Evolutionary conservation across 495 filamentous ascomycete species (phyloP), one percentile per base, ranked within the genome.

Genomic region (Polyplosphaeria fusca): DNA sequence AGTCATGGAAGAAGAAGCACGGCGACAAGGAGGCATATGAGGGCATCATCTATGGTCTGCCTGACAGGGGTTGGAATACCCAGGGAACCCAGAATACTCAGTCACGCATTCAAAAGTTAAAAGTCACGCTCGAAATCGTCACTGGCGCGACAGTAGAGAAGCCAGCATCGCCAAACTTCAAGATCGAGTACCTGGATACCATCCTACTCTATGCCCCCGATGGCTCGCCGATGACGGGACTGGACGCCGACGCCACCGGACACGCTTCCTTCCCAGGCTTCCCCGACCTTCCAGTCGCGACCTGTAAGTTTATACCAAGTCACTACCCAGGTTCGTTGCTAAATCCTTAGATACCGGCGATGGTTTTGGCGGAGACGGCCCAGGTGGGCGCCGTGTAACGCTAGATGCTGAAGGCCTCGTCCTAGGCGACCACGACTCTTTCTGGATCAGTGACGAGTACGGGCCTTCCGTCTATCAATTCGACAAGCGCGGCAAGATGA

Each of bases 381-480:
- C 75, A 0, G 87, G 87, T 9, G 86, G 82, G 4, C 77, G 76
- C 41, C 72, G 84, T 14, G 75, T 90, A 41, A 68, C 82, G 1
- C 47, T 90, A 1, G 88, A 93, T 68, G 62, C 79, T 5, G 88
- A 91, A 67, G 88, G 86, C 20, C 70, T 91, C 3, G 82, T 81
- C n/a, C 76, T 91, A 14, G 78, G 74, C 39, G 50, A 68, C 0
- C 81, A 89, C 51, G 82, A 79, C 51, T 73, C 74, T 1, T 91
- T 90, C 75, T 91, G 85, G 85, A 73, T 91, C 27, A 82, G 77
- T 30, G 88, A 91, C 66, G 87, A 93, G 67, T 91, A 91, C 66
- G 88, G 55, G 0, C 86, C 85, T 0, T 91, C 84, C 58, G 72
- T 89, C 20, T 90, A 84, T 74, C 76, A 83, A 9, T 91, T 90